Base-by-base conservation (phyloP, 2,329 filamentous ascomycete genomes). In the Emergomyces orientalis region DNA sequence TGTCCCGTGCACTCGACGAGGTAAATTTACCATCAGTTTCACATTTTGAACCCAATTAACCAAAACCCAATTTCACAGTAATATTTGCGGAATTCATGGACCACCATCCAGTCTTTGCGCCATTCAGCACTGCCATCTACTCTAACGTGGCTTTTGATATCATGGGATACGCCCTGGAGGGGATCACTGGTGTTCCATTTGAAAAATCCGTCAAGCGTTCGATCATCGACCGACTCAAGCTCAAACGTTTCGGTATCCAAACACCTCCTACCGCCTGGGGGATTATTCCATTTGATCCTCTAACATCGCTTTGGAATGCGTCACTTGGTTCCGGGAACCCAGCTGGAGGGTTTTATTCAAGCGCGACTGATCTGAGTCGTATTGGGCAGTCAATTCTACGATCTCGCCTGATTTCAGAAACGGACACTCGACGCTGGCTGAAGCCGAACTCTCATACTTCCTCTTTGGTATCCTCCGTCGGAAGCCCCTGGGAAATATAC, bases 381-480 rank as follows among this genome's bases (percentile, higher is more conserved):
- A 67, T 77, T n/a, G 77, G 76, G 9, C 68, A 71, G 54, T 71
- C 74, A 30, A 78, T 79, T 39, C 68, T 79, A 1, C 70, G 72
- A 55, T 75, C 74, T 4, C 71, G 69, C 0, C 70, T 79, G 6
- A 68, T 79, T 3, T 41, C 69, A 17, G 47, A 65, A 6, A 67
- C 71, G 22, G 68, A 71, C 49, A 78, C 75, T 19, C 70, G 73
- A 11, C 71, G 69, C 55, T 79, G 77, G 77, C 66, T 79, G 51
- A 77, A 78, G 62, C 77, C 77, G 0, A 71, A 71, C 6, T 65
- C 75, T 1, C 74, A 76, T 66, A 78, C 75, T 2, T 71, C 72
- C 1, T 70, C 69, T 6, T 65, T 72, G 0, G 63, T 69, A 3
- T 73, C 72, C 61, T 71, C 75, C 3, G 64, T 76, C 17, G 76